phyloP scores from a whole-genome alignment of 2,329 filamentous ascomycete species.

The Trichocomaceae sp. region DNA sequence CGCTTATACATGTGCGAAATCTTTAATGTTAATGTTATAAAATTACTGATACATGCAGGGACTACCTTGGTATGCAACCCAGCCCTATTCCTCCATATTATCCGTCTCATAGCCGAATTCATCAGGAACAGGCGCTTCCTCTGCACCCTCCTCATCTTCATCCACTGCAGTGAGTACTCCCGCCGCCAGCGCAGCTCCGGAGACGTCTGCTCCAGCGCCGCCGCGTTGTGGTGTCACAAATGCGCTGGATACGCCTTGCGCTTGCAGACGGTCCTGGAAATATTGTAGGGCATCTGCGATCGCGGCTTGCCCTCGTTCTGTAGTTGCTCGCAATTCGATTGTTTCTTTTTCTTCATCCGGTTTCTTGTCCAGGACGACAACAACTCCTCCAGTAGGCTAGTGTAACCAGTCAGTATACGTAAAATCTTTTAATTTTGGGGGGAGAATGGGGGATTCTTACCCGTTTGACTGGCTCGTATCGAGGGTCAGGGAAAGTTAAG shows the following conservation, averaged over 20 bases:
- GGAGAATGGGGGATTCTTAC: constrained; percentile 45
- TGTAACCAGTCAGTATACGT: constrained; percentile 35
- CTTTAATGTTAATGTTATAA: constrained; percentile 4
- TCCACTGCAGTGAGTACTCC: constrained; percentile 81
- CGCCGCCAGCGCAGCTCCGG: constrained; percentile 63
- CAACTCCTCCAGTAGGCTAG: constrained; percentile 85
- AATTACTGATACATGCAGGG: constrained; percentile 13
- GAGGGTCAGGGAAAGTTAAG: constrained; percentile 81
- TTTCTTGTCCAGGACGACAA: constrained; percentile 80
- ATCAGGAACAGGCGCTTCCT: constrained; percentile 42
- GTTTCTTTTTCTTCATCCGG: constrained; percentile 71
- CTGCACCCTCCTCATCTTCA: constrained; percentile 52
- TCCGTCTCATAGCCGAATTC: constrained; percentile 45
- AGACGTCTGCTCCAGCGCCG: constrained; percentile 18
- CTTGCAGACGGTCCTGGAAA: constrained; percentile 37
- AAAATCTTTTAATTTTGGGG: too few relatives aligned
- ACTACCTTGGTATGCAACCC: constrained; percentile 6
- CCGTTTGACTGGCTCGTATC: constrained; percentile 91
- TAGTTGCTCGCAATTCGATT: constrained; percentile 89
- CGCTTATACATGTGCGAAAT: constrained; percentile 6
- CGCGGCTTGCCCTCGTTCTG: constrained; percentile 44
- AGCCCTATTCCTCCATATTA: constrained; percentile 26
- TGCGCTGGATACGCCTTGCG: constrained; percentile 31
- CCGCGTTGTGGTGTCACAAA: constrained; percentile 30
- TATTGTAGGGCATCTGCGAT: constrained; percentile 32